Evolutionary conservation across 768 basidiomycete genomes (phyloP), one percentile per base, ranked within the genome.

Genomic region (Boletus bicolor): DNA sequence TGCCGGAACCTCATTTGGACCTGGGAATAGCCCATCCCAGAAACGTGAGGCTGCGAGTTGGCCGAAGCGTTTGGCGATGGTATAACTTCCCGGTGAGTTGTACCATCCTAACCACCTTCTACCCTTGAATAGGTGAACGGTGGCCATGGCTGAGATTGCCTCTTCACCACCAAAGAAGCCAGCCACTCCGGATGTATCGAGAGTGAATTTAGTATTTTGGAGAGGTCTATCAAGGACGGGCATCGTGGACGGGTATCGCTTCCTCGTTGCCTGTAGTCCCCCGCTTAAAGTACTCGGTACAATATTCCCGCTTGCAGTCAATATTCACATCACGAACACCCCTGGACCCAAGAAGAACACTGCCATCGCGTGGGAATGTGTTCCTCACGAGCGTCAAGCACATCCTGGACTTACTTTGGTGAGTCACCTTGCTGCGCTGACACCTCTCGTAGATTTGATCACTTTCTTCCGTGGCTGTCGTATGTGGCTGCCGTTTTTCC

Each of bases 101-200:
- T 75, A 72, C 69, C 68, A 74, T 7, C 74, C 73, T 3, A 74
- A 37, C 70, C 68, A 75, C 48, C 34, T 64, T 60, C 72, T 62
- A 1, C 68, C 70, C 21, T 56, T 32, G 56, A 66, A 71, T 2
- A 74, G 39, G 49, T 74, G 73, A 2, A 74, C 66, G 34, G 69
- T 66, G 9, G 69, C 61, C 72, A 75, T 74, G 26, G 73, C 73
- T 21, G 74, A 63, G 26, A 75, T 63, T 11, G 73, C 71, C 38
- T 75, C 73, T 32, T 74, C 72, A 9, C 73, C 74, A 36, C 74
- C 74, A 12, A 74, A 73, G 44, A 74, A 70, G 1, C 72, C 72
- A 5, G 68, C 73, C 3, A 74, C 62, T 5, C 74, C 73, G 10
- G 70, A 67, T 0, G 67, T 32, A 43, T 74, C 62, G 30, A 73